These are phyloP conservation scores for Phytopythium vexans DNA, from an alignment of 352 stramenopile genomes.

Conservation along the genomic window DNA sequence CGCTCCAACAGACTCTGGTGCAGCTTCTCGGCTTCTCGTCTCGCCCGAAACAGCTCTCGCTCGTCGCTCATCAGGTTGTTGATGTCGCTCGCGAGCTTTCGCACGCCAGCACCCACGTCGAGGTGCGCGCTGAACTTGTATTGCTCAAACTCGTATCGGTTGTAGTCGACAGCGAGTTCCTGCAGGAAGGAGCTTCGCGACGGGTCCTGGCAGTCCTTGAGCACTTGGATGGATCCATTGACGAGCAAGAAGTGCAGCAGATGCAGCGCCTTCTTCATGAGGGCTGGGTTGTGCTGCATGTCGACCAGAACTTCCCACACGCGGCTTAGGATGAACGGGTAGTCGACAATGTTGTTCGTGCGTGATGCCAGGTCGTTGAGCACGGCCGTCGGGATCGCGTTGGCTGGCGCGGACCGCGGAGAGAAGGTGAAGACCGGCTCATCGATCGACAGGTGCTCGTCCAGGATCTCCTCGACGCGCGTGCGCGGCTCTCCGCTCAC, in stretches of 20 bases:
- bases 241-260: conserved; percentile 62
- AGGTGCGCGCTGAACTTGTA: conserved; percentile 74
- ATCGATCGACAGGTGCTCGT: conserved; percentile 56
- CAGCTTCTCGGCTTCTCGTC: conserved; percentile 44
- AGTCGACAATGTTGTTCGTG: conserved; percentile 74
- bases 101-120: conserved; percentile 58
- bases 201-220: conserved; percentile 53
- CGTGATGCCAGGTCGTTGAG: conserved; percentile 63
- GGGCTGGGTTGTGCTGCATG: conserved; percentile 38
- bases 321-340: conserved; percentile 62
- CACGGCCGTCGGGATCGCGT: conserved; percentile 45
- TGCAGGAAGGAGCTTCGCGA: conserved; percentile 41
- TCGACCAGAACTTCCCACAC: conserved; percentile 73
- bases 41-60: conserved; percentile 38
- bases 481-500: conserved; percentile 54
- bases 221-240: conserved; percentile 67
- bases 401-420: conserved; percentile 24
- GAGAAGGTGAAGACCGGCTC: conserved; percentile 37
- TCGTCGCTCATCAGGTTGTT: conserved; percentile 46
- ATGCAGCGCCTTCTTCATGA: conserved; percentile 68
- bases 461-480: conserved; percentile 56
- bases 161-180: conserved; percentile 54
- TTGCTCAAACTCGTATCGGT: conserved; percentile 69
- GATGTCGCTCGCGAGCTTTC: conserved; percentile 57
- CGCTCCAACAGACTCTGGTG: conserved; percentile 52